Conservation (phyloP, 768 basidiomycete genomes). For the Suillus decipiens region DNA sequence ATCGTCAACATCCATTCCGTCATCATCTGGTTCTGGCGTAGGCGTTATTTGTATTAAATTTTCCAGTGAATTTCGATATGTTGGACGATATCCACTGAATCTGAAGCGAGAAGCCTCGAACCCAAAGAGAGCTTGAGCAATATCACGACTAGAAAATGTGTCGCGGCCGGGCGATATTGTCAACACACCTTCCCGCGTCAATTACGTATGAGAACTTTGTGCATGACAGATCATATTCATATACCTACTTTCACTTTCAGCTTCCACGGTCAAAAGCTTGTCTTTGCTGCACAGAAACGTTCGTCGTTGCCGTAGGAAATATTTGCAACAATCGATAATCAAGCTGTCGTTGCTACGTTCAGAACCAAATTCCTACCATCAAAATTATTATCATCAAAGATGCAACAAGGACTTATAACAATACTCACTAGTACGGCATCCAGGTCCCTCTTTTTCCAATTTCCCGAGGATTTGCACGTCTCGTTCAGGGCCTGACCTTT, state of each 20-base stretch:
- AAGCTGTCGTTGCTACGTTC: conserved; percentile 63
- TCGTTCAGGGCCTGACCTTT: conserved; percentile 65
- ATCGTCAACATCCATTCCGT: conserved; percentile 67
- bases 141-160: conserved; percentile 49
- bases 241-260: conserved; percentile 47
- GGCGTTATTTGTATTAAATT: conserved; percentile 14
- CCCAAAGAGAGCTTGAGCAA: conserved; percentile 51
- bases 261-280: conserved; percentile 61
- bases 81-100: conserved; percentile 44
- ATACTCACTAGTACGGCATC: conserved; percentile 43
- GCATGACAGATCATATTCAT: conserved; percentile 4
- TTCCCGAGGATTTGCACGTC: conserved; percentile 59
- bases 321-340: conserved; percentile 76
- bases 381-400: conserved; percentile 3
- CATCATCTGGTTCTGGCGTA: conserved; percentile 35
- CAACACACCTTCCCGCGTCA: conserved; percentile 28
- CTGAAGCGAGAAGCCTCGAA: conserved; percentile 33
- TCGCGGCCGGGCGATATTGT: conserved; percentile 36
- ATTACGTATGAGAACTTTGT: conserved; percentile 5
- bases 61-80: conserved; percentile 35
- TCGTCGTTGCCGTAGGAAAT: conserved; percentile 48
- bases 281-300: conserved; percentile 72
- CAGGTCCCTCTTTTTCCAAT: conserved; percentile 55
- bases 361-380: conserved; percentile 20
- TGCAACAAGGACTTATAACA: neutral